Conservation (phyloP, 768 basidiomycete species). For the Stropharia rugosoannulata region DNA sequence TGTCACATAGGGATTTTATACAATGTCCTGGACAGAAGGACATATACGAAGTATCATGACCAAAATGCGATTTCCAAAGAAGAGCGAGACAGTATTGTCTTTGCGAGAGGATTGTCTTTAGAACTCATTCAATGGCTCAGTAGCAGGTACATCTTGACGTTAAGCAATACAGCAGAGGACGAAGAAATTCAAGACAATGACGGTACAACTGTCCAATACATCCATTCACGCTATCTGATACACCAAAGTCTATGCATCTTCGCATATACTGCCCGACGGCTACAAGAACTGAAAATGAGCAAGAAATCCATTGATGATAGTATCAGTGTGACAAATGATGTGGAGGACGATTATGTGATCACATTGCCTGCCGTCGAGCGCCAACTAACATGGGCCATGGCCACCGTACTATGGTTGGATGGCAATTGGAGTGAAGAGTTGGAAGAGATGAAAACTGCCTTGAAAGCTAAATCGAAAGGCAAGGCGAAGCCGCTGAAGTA, state of each 20-base stretch:
- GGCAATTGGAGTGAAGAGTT: neutral
- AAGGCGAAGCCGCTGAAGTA: no score
- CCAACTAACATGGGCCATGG: neutral
- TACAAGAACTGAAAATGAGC: neutral
- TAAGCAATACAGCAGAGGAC: neutral
- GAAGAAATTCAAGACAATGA: neutral
- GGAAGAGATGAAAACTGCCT: neutral
- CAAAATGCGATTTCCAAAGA: neutral
- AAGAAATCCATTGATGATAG: neutral
- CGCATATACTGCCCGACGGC: neutral
- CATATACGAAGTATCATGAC: constrained; percentile 1
- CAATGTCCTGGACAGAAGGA: constrained; percentile 1
- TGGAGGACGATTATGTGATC: neutral
- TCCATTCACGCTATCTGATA: neutral
- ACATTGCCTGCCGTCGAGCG: neutral
- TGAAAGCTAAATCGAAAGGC: neutral
- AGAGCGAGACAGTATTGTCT: neutral
- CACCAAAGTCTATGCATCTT: neutral
- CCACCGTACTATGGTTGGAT: neutral
- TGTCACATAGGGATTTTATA: neutral
- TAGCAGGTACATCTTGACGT: neutral
- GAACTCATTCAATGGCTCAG: constrained; percentile 1
- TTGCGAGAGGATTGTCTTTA: neutral
- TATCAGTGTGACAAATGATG: neutral
- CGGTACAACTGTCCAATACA: neutral